Conservation (phyloP, 2,329 filamentous ascomycete species). For the Sclerotinia minor region DNA sequence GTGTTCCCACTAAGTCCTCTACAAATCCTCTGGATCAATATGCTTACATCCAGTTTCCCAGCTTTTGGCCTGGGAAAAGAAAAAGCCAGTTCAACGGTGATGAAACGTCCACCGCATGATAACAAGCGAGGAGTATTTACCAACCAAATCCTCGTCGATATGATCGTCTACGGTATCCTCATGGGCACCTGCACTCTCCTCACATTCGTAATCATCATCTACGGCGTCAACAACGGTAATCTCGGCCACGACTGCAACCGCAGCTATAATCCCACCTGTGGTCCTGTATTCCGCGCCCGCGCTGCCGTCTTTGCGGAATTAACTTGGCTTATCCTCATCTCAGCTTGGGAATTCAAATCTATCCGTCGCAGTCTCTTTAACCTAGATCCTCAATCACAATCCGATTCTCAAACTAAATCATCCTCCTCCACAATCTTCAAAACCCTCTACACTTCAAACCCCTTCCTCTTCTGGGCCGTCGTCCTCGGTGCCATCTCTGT, state of each 20-base stretch:
- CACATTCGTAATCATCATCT: slow-evolving; percentile 65
- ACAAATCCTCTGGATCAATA: slow-evolving; percentile 64
- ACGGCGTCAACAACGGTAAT: slow-evolving; percentile 55
- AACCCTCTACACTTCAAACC: slow-evolving; percentile 70
- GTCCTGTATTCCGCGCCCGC: slow-evolving; percentile 67
- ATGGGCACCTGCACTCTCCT: slow-evolving; percentile 70
- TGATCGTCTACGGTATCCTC: slow-evolving; percentile 75
- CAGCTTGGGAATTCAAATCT: slow-evolving; percentile 77
- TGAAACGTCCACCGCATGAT: slow-evolving; percentile 77
- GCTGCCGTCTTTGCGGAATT: slow-evolving; percentile 72
- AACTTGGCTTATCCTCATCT: slow-evolving; percentile 74
- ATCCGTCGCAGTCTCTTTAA: slow-evolving; percentile 73
- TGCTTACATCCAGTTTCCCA: slow-evolving; percentile 66
- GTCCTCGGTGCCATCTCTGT: slow-evolving; percentile 57
- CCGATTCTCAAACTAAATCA: slow-evolving; percentile 59
- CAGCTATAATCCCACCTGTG: slow-evolving; percentile 52
- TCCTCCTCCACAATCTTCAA: slow-evolving; percentile 63
- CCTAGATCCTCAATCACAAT: slow-evolving; percentile 64
- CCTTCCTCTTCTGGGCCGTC: slow-evolving; percentile 69
- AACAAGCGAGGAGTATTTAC: slow-evolving; percentile 70
- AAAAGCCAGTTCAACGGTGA: slow-evolving; percentile 71
- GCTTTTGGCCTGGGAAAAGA: slow-evolving; percentile 87
- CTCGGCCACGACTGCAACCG: slow-evolving; percentile 64
- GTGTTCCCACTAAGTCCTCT: slow-evolving; percentile 60
- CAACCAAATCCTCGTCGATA: slow-evolving; percentile 75